Percentiles rank a stretch among this genome's conserved stretches.
Conservation (phyloP, 2,329 filamentous ascomycete genomes). For the Sclerotinia subarctica region DNA sequence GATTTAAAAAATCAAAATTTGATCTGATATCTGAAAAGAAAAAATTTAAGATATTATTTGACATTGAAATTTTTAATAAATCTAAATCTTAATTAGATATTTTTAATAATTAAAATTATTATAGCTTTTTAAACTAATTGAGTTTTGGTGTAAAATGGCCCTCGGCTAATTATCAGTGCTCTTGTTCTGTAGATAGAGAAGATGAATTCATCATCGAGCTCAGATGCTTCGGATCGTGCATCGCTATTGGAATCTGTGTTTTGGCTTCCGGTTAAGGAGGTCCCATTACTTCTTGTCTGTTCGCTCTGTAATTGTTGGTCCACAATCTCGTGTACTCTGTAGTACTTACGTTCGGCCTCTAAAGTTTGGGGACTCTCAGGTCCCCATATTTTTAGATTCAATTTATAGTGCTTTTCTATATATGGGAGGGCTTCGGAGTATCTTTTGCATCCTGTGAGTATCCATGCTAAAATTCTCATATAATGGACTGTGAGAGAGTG, state of each 20-base stretch:
- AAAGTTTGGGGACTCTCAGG: fast-evolving
- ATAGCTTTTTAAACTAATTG: too few species aligned
- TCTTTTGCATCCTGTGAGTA: background rate
- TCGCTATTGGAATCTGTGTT: background rate
- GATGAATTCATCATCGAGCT: background rate
- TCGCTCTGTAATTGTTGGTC: background rate
- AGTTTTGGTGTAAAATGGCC: too few species aligned
- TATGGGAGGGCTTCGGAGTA: background rate
- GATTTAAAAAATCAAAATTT: too few species aligned
- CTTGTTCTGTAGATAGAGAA: background rate
- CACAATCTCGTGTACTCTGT: background rate
- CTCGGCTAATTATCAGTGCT: too few species aligned
- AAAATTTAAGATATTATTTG: too few species aligned
- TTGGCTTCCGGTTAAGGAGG: background rate
- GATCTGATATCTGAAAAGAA: too few species aligned
- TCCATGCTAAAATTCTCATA: fast-evolving
- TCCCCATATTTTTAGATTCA: background rate
- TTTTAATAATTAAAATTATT: too few species aligned
- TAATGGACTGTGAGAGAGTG: fast-evolving
- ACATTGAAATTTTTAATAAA: too few species aligned
- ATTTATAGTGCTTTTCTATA: background rate
- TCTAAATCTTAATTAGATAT: too few species aligned
- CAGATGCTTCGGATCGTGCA: background rate
- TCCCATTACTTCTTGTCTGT: background rate
- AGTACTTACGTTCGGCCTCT: fast-evolving